phyloP scores from a whole-genome alignment of 2,329 filamentous ascomycete species.

The Aureobasidium mangrovei region DNA sequence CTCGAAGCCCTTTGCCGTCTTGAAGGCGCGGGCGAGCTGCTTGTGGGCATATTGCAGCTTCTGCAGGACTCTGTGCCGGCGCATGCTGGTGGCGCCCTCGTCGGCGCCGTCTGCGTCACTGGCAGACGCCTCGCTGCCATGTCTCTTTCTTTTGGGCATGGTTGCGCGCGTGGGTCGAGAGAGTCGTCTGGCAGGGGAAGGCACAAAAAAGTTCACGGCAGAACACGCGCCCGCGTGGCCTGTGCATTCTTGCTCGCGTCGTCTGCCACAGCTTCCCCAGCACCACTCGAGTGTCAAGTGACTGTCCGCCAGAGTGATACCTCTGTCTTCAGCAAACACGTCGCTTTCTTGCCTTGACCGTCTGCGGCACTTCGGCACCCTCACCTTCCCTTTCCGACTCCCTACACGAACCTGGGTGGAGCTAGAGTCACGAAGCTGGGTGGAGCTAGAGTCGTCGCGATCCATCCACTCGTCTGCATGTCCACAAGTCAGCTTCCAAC shows the following conservation, averaged over 20 bases:
- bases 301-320: neutral
- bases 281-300: constrained; percentile 10
- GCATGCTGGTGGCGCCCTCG: constrained; percentile 17
- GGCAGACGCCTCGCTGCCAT: constrained; percentile 15
- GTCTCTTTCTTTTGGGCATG: constrained; percentile 28
- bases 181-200: neutral
- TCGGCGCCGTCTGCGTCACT: constrained; percentile 18
- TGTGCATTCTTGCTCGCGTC: neutral
- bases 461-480: neutral
- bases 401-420: neutral
- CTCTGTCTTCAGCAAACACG: neutral
- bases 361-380: neutral
- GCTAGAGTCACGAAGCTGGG: neutral
- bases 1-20: constrained; percentile 66
- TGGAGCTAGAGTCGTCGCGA: neutral
- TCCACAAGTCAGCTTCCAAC: neutral
- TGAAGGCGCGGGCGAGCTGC: constrained; percentile 58
- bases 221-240: constrained; percentile 2
- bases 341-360: constrained; percentile 7
- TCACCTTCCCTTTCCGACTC: neutral
- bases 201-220: constrained; percentile 2
- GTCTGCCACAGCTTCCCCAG: neutral
- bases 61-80: constrained; percentile 41
- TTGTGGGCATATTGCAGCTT: constrained; percentile 47
- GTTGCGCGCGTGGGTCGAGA: constrained; percentile 6